These are phyloP conservation scores for Phaffomyces opuntiae DNA, from an alignment of 805 yeast genomes.

Conservation along the genomic window DNA sequence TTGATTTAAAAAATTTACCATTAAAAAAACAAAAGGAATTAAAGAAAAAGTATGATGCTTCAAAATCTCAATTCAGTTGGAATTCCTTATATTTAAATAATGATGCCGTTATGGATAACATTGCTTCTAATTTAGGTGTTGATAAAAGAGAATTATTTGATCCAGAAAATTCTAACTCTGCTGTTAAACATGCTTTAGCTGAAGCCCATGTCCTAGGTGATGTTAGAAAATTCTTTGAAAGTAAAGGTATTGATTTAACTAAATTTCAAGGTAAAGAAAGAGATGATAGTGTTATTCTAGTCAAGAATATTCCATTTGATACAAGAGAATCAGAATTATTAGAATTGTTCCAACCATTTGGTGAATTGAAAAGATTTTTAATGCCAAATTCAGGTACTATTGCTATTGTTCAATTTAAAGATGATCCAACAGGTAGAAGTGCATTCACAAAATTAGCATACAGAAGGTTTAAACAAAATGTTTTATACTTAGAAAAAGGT, in stretches of 20 bases:
- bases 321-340: slow-evolving; percentile 76
- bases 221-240: slow-evolving; percentile 81
- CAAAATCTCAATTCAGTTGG: slow-evolving; percentile 89
- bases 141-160: slow-evolving; percentile 78
- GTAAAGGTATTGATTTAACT: slow-evolving; percentile 76
- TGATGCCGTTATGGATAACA: slow-evolving; percentile 89
- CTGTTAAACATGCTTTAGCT: slow-evolving; percentile 94
- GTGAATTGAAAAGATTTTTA: slow-evolving; percentile 69
- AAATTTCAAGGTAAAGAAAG: slow-evolving; percentile 59
- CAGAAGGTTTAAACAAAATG: slow-evolving; percentile 80
- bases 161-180: slow-evolving; percentile 79
- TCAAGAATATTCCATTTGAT: slow-evolving; percentile 87
- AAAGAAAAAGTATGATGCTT: slow-evolving; percentile 76
- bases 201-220: slow-evolving; percentile 94
- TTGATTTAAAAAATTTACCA: slow-evolving; percentile 85
- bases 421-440: slow-evolving; percentile 74
- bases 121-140: slow-evolving; percentile 78
- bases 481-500: slow-evolving; percentile 88
- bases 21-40: slow-evolving; percentile 85
- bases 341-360: slow-evolving; percentile 73
- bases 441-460: slow-evolving; percentile 87
- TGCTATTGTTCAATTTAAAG: slow-evolving; percentile 86
- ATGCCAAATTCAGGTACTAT: slow-evolving; percentile 98
- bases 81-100: slow-evolving; percentile 84
- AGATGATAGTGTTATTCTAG: slow-evolving; percentile 74